Evolutionary conservation across 2,329 filamentous ascomycete genomes (phyloP).

Genomic region (Neofusicoccum parvum): DNA sequence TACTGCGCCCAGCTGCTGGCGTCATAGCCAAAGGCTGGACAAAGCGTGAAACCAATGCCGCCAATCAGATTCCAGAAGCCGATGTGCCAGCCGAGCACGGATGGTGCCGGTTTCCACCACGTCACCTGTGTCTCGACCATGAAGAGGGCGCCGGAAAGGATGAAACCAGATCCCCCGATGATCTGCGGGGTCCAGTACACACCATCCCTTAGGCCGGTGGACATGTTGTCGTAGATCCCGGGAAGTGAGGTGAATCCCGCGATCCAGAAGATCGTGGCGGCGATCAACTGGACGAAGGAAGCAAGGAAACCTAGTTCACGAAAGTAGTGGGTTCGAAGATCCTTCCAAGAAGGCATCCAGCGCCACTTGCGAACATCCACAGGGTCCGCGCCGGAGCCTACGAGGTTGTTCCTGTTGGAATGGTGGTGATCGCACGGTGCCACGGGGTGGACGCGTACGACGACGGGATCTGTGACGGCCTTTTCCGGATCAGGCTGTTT

Average conservation of each 20-base stretch:
- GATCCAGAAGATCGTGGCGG: conserved; percentile 67
- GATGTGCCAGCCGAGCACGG: conserved; percentile 67
- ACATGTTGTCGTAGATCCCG: conserved; percentile 56
- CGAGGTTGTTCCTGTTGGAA: conserved; percentile 34
- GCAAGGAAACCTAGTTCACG: conserved; percentile 66
- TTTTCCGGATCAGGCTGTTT: conserved; percentile 25
- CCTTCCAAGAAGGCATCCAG: conserved; percentile 62
- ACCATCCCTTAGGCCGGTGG: conserved; percentile 52
- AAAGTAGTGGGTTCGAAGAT: conserved; percentile 62
- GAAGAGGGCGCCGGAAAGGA: conserved; percentile 60
- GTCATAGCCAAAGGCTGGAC: conserved; percentile 39
- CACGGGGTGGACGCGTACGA: background rate
- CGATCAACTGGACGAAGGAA: conserved; percentile 58
- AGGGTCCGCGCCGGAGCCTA: conserved; percentile 25
- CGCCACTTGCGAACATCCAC: conserved; percentile 45
- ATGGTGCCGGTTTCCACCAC: conserved; percentile 63
- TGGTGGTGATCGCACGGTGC: conserved; percentile 40
- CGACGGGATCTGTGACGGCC: conserved; percentile 9
- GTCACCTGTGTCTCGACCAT: conserved; percentile 67
- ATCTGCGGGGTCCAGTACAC: conserved; percentile 66
- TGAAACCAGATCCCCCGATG: conserved; percentile 64
- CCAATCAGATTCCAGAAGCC: conserved; percentile 68
- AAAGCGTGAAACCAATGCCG: conserved; percentile 61
- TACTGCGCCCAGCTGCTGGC: conserved; percentile 35
- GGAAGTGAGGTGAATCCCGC: conserved; percentile 63